Base-by-base conservation (phyloP, 331 rosid species). In the Phaseolus coccineus region DNA sequence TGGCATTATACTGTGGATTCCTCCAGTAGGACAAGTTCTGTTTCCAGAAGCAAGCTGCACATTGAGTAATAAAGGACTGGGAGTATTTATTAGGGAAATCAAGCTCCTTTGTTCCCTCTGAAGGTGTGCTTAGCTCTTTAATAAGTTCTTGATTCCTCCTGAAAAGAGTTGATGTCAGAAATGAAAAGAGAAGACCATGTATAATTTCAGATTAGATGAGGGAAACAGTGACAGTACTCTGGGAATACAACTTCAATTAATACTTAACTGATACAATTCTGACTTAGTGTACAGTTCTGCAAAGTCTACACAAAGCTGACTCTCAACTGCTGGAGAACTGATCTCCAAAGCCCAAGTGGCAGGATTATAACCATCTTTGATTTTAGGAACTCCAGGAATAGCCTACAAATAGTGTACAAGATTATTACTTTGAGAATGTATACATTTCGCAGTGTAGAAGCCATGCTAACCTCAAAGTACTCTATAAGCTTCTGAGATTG, bases 311-410 rank as follows among this genome's bases (percentile, higher is more conserved):
- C 66, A 59, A 28, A 88, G 91, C 78, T 83, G 90, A 55, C 87
- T 28, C 82, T 92, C 97, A 46, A 80, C 67, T 19, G 61, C 19
- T 9, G 88, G 66, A 53, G 92, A 78, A 79, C 84, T 92, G 74
- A 90, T 77, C 59, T 92, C 91, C 67, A 92, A 72, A 90, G 89
- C 80, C 97, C 93, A 92, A 5, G 89, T 89, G 4, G 93, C 93
- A 2, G 95, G 97, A 78, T 92, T 92, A 48, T 62, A 65, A 33
- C 89, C 91, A 1, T 90, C 92, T 77, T 75, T 83, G 63, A 88
- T 86, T 83, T 76, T 84, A 1, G 90, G 83, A 77, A 90, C 83
- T 27, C 86, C 82, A 4, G 91, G 93, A 78, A 92, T 78, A 62
- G 91, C 92, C 97, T 92, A 80, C 64, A 53, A 74, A 61, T 24